phyloP scores from a whole-genome alignment of 2,329 filamentous ascomycete genomes.

The Colletotrichum tropicale region DNA sequence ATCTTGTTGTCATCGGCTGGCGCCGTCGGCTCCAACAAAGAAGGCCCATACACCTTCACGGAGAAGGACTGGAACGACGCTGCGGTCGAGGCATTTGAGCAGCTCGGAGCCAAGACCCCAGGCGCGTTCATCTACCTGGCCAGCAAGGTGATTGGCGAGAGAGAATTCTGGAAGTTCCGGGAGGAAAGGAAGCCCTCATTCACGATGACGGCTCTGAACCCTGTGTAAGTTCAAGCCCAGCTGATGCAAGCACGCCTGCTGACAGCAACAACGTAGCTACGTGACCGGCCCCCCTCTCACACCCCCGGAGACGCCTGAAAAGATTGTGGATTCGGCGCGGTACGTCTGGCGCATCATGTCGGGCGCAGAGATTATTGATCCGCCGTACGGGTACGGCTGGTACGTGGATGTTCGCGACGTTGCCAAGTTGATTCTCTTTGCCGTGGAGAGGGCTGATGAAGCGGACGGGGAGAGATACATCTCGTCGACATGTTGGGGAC shows the following conservation, averaged over 20 bases:
- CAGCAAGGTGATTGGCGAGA: conserved; percentile 34
- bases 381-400: neutral
- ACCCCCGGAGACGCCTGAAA: neutral
- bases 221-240: conserved; percentile 31
- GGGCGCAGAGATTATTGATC: neutral
- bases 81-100: conserved; percentile 8
- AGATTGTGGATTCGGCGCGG: neutral
- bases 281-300: neutral
- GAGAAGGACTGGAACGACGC: conserved; percentile 29
- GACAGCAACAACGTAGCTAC: conserved; percentile 16
- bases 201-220: conserved; percentile 42
- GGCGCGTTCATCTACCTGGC: conserved; percentile 27
- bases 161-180: conserved; percentile 35
- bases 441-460: conserved; percentile 35
- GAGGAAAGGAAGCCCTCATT: conserved; percentile 37
- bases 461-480: conserved; percentile 47
- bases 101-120: conserved; percentile 23
- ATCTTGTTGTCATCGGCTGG: conserved; percentile 1
- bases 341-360: neutral
- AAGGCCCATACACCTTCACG: conserved; percentile 16
- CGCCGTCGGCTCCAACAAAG: neutral
- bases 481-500: conserved; percentile 31
- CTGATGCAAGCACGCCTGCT: conserved; percentile 32
- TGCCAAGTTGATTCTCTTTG: conserved; percentile 40
- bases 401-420: conserved; percentile 51